Conservation (phyloP, 2,329 filamentous ascomycete genomes). For the Ophiobolus disseminans region DNA sequence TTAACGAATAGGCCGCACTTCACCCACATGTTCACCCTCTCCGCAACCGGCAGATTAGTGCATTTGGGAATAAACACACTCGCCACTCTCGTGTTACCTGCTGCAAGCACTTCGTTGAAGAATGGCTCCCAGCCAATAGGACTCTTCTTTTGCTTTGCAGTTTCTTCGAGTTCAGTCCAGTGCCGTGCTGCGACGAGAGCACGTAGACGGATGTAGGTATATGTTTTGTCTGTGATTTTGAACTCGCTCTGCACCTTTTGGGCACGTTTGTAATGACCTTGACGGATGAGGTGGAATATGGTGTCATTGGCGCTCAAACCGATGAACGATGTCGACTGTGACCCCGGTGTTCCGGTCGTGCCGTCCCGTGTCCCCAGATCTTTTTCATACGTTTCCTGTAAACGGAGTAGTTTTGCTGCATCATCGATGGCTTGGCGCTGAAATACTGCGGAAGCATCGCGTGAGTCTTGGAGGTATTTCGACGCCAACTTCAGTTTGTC, state of each 20-base stretch:
- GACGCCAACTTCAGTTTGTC: constrained; percentile 90
- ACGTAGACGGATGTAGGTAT: constrained; percentile 85
- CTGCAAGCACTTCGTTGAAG: constrained; percentile 85
- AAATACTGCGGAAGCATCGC: constrained; percentile 73
- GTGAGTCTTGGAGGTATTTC: constrained; percentile 82
- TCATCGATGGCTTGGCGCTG: constrained; percentile 81
- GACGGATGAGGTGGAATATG: constrained; percentile 82
- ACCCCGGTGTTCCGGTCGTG: constrained; percentile 14
- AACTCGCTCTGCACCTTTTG: constrained; percentile 91
- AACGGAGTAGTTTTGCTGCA: constrained; percentile 76
- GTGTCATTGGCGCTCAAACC: constrained; percentile 91
- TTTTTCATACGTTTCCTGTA: constrained; percentile 85
- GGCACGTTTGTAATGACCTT: constrained; percentile 83
- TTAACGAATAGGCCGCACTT: constrained; percentile 90
- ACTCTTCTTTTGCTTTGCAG: constrained; percentile 77
- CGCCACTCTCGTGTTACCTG: constrained; percentile 88
- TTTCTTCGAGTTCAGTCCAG: constrained; percentile 91
- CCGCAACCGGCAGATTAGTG: constrained; percentile 69
- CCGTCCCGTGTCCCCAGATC: constrained; percentile 71
- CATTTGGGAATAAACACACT: constrained; percentile 88
- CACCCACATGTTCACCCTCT: constrained; percentile 89
- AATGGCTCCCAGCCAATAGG: constrained; percentile 99
- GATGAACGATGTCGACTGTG: constrained; percentile 66
- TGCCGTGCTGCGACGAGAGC: constrained; percentile 89
- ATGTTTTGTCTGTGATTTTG: constrained; percentile 87